phyloP scores from a whole-genome alignment of 2,329 filamentous ascomycete genomes.

The Fusarium papillatum region DNA sequence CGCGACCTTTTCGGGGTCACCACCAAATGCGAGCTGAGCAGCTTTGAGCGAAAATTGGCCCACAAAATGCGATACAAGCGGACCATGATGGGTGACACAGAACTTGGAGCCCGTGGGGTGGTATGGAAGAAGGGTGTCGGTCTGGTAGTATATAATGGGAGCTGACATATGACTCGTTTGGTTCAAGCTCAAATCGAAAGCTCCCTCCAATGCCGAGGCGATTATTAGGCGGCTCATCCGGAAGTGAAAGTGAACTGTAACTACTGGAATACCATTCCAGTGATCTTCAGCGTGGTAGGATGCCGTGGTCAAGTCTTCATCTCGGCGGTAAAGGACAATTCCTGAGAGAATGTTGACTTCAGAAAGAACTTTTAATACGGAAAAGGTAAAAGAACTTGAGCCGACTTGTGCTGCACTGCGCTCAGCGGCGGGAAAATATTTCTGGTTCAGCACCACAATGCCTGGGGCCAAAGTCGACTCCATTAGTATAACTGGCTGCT shows the following conservation, averaged over 20 bases:
- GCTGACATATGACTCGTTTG: background rate
- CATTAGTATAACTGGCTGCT: constrained; percentile 2
- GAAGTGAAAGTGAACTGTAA: constrained; percentile 7
- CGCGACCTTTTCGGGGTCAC: constrained; percentile 7
- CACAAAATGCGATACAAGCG: constrained; percentile 5
- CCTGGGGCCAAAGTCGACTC: constrained; percentile 3
- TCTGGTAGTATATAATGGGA: constrained; percentile 6
- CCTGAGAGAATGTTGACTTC: constrained; percentile 1
- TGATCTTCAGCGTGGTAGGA: background rate
- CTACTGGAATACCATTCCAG: constrained; percentile 6
- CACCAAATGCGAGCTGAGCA: constrained; percentile 4
- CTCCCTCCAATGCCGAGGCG: constrained; percentile 3
- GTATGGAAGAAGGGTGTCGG: constrained; percentile 7
- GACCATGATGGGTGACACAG: constrained; percentile 4
- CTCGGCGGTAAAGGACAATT: background rate
- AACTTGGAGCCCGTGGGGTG: background rate
- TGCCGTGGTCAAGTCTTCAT: background rate
- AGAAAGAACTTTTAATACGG: constrained; percentile 5
- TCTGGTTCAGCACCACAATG: constrained; percentile 8
- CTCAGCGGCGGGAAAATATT: constrained; percentile 1
- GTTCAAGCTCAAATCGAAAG: background rate
- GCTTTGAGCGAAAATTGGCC: constrained; percentile 6
- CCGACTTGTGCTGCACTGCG: constrained; percentile 9
- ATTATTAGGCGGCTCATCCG: constrained; percentile 1
- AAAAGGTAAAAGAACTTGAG: constrained; percentile 7